Evolutionary conservation across 2,329 filamentous ascomycete species (phyloP), one percentile per base, ranked within the genome.

Genomic region (Talaromyces pinophilus): DNA sequence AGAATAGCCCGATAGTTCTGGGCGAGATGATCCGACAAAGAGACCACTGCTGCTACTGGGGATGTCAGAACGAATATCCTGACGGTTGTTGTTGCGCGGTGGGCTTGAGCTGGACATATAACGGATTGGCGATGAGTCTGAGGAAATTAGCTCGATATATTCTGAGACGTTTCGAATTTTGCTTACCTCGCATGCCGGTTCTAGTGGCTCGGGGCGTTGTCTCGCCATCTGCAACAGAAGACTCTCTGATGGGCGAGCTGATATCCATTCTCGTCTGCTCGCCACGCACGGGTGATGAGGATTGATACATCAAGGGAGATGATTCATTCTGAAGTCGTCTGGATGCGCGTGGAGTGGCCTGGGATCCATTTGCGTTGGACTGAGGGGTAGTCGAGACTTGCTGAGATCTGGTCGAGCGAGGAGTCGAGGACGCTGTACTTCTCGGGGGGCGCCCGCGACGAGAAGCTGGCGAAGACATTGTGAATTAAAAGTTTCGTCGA

Each of bases 91-190:
- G 69, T 82, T 75, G 74, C 87, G 87, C n/a, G 87, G 88, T 30
- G 92, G 92, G 75, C 92, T 96, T 44, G 94, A 97, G 78, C 92
- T 97, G 42, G 92, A 88, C 65, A 92, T 92, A 76, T 97, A 98
- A 77, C 89, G 88, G 71, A 98, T 92, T 1, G 94, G 94, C 0
- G 94, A 98, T 0, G 94, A 98, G 74, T 93, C 94, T 97, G 71
- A 1, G 52, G 46, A 35, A n/a, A 28, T 60, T 33, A 46, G 54
- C 19, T 46, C 4, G 30, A 57, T 13, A 40, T 46, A 15, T 44
- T 25, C 6, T 10, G 13, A 13, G n/a, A 15, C 5, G n/a, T 50
- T n/a, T 30, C 25, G n/a, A 35, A 28, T 11, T 30, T 15, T 7
- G n/a, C 71, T 64, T 77, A 82, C 81, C 81, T 79, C 77, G 73